A percentile compares a stretch with the other conserved stretches of the same genome.
These are phyloP conservation scores for Domatiomyces catenatus DNA, from an alignment of 2,329 filamentous ascomycete species.

Conservation along the genomic window DNA sequence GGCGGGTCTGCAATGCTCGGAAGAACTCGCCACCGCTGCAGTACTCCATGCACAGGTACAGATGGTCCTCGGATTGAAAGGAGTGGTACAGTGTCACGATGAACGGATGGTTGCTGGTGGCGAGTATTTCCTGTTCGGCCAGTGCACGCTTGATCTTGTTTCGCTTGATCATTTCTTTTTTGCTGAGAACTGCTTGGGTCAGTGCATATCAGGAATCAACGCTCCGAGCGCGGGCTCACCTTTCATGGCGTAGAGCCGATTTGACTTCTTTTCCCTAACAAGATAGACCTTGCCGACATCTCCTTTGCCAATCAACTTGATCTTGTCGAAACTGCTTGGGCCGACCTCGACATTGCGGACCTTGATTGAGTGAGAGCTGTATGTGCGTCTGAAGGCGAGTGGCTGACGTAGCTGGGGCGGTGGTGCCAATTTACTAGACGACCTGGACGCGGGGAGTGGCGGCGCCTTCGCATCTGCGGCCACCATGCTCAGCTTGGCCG, in stretches of 20 bases:
- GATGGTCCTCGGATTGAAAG: slow-evolving; percentile 95
- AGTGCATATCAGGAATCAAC: slow-evolving; percentile 24
- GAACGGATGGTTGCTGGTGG: slow-evolving; percentile 96
- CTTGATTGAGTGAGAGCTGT: slow-evolving; percentile 98
- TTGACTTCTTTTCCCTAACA: slow-evolving; percentile 94
- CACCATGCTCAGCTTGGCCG: slow-evolving; percentile 39
- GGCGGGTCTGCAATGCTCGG: slow-evolving; percentile 83
- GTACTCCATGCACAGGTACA: slow-evolving; percentile 99
- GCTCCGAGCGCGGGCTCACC: slow-evolving; percentile 39
- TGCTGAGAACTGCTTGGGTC: slow-evolving; percentile 61
- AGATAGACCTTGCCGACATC: slow-evolving; percentile 98
- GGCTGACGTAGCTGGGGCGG: slow-evolving; percentile 50
- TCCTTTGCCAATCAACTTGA: slow-evolving; percentile 96
- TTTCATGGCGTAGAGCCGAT: slow-evolving; percentile 94
- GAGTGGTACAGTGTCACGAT: slow-evolving; percentile 98
- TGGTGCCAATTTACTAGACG: slow-evolving; percentile 47
- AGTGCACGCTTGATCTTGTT: slow-evolving; percentile 99
- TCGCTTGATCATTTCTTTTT: slow-evolving; percentile 99
- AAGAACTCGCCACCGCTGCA: slow-evolving; percentile 99
- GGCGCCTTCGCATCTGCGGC: slow-evolving; percentile 28
- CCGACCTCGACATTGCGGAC: slow-evolving; percentile 93
- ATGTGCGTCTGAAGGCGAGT: slow-evolving; percentile 77
- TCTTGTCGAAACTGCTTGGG: slow-evolving; percentile 94
- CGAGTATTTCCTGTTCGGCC: slow-evolving; percentile 93
- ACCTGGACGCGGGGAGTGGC: slow-evolving; percentile 18